A percentile compares a stretch with the other conserved stretches of the same genome.
phyloP scores from a whole-genome alignment of 163 green algal genomes.

The Chlorella variabilis region DNA sequence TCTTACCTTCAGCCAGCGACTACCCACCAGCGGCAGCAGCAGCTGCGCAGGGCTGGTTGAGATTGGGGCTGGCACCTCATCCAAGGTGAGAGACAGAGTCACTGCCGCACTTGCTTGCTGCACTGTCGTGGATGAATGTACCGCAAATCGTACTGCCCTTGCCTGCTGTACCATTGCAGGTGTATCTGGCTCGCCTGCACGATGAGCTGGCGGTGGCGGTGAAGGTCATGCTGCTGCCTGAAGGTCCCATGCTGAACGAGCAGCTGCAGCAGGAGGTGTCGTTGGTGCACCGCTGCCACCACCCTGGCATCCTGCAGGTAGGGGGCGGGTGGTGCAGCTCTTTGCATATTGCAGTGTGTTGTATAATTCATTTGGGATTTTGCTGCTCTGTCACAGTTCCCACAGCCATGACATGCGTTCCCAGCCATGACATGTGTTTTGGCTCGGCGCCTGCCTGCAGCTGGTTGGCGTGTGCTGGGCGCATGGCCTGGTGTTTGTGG shows the following conservation, averaged over 20 bases:
- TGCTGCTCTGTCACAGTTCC: no score
- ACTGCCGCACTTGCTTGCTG: not conserved
- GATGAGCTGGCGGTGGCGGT: not conserved
- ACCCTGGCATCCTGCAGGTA: not conserved
- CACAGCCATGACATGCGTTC: no score
- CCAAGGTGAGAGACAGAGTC: not conserved
- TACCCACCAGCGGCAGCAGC: no score
- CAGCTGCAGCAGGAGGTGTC: not conserved
- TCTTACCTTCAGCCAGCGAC: not conserved
- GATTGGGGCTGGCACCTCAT: not conserved
- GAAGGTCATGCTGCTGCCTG: conserved; percentile 1
- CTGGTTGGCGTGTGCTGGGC: not conserved
- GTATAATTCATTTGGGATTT: no score
- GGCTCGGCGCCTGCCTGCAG: not conserved
- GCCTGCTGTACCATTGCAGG: not conserved
- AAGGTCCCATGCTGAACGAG: not conserved
- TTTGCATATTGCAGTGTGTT: no score
- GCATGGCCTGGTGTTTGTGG: not conserved
- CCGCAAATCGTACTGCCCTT: no score
- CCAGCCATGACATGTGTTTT: no score
- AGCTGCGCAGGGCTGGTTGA: not conserved
- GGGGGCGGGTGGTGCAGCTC: no score
- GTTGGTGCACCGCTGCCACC: not conserved
- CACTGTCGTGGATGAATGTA: not conserved
- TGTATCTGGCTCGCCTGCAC: not conserved